Base-by-base conservation (phyloP, 1,139 yeast species). In the Sugiyamaella paludigena region DNA sequence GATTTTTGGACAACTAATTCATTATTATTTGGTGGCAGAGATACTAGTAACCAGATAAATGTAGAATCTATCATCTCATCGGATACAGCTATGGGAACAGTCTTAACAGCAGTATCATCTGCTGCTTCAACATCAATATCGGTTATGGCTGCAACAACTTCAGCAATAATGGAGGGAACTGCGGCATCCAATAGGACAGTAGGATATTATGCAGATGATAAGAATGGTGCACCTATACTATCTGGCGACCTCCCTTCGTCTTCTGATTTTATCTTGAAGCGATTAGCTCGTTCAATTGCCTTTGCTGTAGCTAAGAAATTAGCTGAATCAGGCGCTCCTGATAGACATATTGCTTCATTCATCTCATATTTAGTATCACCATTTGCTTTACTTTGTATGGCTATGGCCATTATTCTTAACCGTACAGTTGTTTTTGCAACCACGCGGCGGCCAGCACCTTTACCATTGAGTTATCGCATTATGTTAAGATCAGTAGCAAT, bases 351-450 rank as follows among this genome's bases (percentile, higher is more conserved):
- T 26, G 45, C 52, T 10, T 47, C 53, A 15, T 28, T 56, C 31
- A 43, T 51, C 9, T 48, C 60, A 15, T 78, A 77, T 56, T 68
- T 78, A 57, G 61, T 75, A 13, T 73, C 80, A 5, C 78, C 79
- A 2, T 77, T 74, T 61, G 77, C 80, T 1, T 62, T 75, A 28
- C 69, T 73, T 44, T 77, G 89, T 64, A 76, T 84, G 73, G 67
- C 77, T 9, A 81, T 84, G 75, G 87, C 88, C 0, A 72, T 84
- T 3, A 61, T 83, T 1, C 68, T 84, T 61, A 84, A 84, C 63
- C 67, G 91, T 48, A 82, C 87, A 0, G 70, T 80, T 49, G 82
- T 80, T 6, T 79, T 84, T 68, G 89, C 89, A 0, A 76, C 84
- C 7, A 75, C 84, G 0, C 71, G 84, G 55, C 61, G 72, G 12